Percentiles rank a stretch among this genome's conserved stretches.
These are phyloP conservation scores for Puccinia triticina DNA, from an alignment of 1,284 basidiomycete species.

Conservation along the genomic window DNA sequence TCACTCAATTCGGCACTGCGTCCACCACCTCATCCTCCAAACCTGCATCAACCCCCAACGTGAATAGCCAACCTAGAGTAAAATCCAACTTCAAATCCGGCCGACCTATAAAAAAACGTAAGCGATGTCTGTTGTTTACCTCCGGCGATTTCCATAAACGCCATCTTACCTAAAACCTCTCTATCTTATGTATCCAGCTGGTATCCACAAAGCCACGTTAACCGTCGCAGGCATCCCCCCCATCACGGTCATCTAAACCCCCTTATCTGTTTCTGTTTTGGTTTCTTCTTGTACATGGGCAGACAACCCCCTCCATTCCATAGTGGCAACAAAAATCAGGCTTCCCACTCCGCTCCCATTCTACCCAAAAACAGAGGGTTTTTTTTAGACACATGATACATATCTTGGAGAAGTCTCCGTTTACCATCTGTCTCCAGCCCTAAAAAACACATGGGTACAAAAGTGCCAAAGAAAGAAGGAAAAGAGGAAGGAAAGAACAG, in stretches of 20 bases:
- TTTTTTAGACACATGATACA: no score
- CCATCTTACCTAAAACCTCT: background rate
- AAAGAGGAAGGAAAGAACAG: no score
- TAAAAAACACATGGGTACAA: no score
- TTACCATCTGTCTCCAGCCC: no score
- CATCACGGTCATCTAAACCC: background rate
- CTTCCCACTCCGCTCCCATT: no score
- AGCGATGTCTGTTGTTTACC: background rate
- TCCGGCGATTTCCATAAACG: background rate
- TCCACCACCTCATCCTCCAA: background rate
- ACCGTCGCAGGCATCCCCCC: conserved; percentile 23
- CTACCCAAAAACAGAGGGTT: no score
- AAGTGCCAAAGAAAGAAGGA: no score
- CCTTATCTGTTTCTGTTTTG: background rate
- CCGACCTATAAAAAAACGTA: conserved; percentile 42
- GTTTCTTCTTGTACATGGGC: background rate
- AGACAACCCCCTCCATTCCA: no score
- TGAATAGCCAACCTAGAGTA: background rate
- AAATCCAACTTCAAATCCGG: conserved; percentile 39
- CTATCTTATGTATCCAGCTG: background rate
- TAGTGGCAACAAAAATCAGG: no score
- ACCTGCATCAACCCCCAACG: background rate
- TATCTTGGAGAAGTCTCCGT: no score
- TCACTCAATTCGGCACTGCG: conserved; percentile 36
- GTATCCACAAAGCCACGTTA: conserved; percentile 20